A percentile compares a stretch with the other conserved stretches of the same genome.
phyloP scores from a whole-genome alignment of 176 grass and related monocot genomes.

The Triticum urartu region DNA sequence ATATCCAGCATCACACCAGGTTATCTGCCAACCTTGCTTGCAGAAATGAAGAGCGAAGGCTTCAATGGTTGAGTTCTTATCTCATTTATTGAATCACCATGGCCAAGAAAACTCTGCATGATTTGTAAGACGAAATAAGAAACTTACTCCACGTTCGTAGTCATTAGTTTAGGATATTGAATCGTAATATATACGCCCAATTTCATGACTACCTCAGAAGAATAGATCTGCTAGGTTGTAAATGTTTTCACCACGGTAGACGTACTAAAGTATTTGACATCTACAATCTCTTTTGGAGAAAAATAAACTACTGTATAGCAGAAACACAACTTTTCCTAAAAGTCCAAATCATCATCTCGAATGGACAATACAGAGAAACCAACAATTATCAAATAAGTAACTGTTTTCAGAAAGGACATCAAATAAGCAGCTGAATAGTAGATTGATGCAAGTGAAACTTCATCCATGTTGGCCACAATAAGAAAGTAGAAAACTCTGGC shows the following conservation, averaged over 20 bases:
- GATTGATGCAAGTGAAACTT: background rate
- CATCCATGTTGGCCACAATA: background rate
- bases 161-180: conserved; percentile 17
- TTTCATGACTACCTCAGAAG: background rate
- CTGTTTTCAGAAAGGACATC: background rate
- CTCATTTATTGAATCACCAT: conserved; percentile 82
- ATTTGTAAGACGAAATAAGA: conserved; percentile 19
- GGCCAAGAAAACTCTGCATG: conserved; percentile 77
- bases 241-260: background rate
- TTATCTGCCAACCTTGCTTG: conserved; percentile 74
- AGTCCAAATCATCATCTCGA: conserved; percentile 4
- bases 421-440: background rate
- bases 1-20: background rate
- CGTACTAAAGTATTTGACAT: conserved; percentile 6
- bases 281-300: background rate
- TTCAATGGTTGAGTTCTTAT: conserved; percentile 78
- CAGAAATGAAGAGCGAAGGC: conserved; percentile 90
- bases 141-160: background rate
- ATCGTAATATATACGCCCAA: background rate
- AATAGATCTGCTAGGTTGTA: conserved; percentile 2
- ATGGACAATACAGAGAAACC: background rate
- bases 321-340: background rate
- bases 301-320: conserved; percentile 3
- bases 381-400: conserved; percentile 13
- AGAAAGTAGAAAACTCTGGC: background rate